A percentile compares a stretch with the other conserved stretches of the same genome.
Evolutionary conservation across 1,139 yeast genomes (phyloP).

Genomic region (Insectozyma bohioensis): DNA sequence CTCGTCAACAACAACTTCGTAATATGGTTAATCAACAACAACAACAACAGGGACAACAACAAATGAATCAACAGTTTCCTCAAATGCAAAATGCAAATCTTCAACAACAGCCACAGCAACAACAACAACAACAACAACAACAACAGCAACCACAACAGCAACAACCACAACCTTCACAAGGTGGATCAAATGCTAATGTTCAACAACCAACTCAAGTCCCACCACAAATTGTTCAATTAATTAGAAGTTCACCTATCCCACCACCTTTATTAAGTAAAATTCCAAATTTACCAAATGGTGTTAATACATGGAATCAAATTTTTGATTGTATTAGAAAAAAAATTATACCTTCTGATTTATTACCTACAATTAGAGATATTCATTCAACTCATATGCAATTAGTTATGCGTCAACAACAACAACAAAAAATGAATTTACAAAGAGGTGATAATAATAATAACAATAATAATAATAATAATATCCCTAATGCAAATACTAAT

Average conservation of each 20-base stretch:
- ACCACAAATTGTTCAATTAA: constrained; percentile 28
- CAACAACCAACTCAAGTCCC: constrained; percentile 9
- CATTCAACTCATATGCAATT: constrained; percentile 54
- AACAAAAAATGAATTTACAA: constrained; percentile 20
- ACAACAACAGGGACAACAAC: constrained; percentile 12
- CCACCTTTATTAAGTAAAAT: constrained; percentile 65
- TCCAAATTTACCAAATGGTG: constrained; percentile 81
- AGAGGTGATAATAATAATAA: too few relatives aligned
- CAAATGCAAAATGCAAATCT: constrained; percentile 44
- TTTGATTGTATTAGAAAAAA: constrained; percentile 66
- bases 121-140: constrained; percentile 28
- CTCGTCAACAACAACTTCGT: constrained; percentile 22
- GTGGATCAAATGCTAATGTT: constrained; percentile 4
- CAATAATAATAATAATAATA: constrained; percentile 11
- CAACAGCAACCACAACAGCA: constrained; percentile 18
- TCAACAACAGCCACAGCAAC: constrained; percentile 13
- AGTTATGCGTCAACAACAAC: constrained; percentile 37
- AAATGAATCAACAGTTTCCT: constrained; percentile 36
- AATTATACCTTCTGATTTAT: constrained; percentile 52
- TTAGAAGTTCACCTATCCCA: constrained; percentile 67
- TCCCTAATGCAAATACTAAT: constrained; percentile 9
- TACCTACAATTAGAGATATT: constrained; percentile 59
- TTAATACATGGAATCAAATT: constrained; percentile 81
- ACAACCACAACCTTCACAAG: constrained; percentile 5
- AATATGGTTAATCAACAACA: constrained; percentile 18